These are phyloP conservation scores for Tuber aestivum DNA, from an alignment of 495 filamentous ascomycete species.

Conservation along the genomic window DNA sequence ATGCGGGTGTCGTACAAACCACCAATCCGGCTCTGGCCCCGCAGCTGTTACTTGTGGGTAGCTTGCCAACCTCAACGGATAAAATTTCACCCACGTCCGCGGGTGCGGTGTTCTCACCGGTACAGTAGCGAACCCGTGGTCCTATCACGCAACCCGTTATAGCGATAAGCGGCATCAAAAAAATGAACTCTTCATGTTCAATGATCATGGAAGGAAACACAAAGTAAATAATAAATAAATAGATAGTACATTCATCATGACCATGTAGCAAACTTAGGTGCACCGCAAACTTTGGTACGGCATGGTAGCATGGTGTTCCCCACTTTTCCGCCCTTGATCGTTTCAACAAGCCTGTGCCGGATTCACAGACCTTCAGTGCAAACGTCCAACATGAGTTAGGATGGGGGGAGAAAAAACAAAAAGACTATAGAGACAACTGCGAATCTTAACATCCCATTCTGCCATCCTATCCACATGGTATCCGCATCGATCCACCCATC, in stretches of 20 bases:
- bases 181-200: not conserved
- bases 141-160: not conserved
- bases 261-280: not conserved
- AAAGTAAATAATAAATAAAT: not conserved
- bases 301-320: not conserved
- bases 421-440: not conserved
- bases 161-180: not conserved
- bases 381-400: not conserved
- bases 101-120: not conserved
- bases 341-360: not conserved
- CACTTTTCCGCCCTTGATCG: not conserved
- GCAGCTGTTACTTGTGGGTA: not conserved
- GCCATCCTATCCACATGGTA: not conserved
- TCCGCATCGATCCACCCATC: not conserved
- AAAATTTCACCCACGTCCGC: not conserved
- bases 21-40: not conserved
- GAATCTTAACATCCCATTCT: not conserved
- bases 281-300: not conserved
- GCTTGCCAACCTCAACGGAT: not conserved
- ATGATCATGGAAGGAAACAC: not conserved
- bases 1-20: not conserved
- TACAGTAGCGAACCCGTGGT: not conserved
- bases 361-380: not conserved
- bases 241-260: not conserved
- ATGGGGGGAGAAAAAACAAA: not conserved